Conservation (phyloP, 208 protist genomes). For the Acanthamoeba royreba region DNA sequence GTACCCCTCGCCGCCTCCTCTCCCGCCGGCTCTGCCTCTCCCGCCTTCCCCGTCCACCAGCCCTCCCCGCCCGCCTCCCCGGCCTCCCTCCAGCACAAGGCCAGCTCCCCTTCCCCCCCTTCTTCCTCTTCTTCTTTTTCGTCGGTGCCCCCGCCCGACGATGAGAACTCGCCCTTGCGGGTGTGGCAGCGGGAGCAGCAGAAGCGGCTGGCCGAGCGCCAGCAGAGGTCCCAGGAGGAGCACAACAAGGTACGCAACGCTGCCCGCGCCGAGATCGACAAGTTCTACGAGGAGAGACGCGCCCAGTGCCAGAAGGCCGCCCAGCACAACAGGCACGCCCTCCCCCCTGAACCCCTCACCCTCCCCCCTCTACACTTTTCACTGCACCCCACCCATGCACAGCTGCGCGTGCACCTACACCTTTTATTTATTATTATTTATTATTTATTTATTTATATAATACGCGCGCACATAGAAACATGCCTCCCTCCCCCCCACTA, state of each 20-base stretch:
- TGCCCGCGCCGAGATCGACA: constrained; percentile 3
- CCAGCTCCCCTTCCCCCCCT: not conserved
- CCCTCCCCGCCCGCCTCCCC: no score
- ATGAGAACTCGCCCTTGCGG: constrained; percentile 4
- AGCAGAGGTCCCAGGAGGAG: not conserved
- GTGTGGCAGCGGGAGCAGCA: constrained; percentile 2
- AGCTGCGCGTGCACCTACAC: no score
- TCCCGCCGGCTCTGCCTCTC: no score
- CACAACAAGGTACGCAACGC: not conserved
- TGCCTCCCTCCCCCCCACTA: no score
- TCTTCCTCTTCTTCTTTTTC: not conserved
- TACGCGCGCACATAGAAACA: no score
- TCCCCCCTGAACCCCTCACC: not conserved
- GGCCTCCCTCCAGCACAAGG: not conserved
- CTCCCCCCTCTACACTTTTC: not conserved
- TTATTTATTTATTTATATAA: no score
- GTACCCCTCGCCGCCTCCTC: no score
- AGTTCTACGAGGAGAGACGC: constrained; percentile 44
- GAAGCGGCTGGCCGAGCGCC: not conserved
- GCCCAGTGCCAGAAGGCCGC: not conserved
- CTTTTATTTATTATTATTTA: no score
- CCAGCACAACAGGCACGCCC: not conserved
- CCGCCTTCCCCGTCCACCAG: not conserved
- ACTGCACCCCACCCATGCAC: no score
- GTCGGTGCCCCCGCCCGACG: not conserved